phyloP scores from a whole-genome alignment of 1,284 basidiomycete species.

The Ustilago sp. region DNA sequence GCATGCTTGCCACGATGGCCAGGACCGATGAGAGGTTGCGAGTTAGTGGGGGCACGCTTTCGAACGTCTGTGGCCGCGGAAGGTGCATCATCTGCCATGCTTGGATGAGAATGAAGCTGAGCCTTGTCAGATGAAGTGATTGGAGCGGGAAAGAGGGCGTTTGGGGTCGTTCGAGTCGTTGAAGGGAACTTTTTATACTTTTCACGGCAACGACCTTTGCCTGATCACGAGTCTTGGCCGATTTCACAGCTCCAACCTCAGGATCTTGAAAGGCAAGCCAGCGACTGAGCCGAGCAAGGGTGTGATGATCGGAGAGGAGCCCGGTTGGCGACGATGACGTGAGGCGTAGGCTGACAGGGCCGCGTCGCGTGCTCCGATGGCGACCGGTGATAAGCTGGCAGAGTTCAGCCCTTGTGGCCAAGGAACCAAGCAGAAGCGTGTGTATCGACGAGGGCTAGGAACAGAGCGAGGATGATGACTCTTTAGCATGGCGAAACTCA shows the following conservation, averaged over 20 bases:
- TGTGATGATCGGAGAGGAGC: neutral
- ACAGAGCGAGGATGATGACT: neutral
- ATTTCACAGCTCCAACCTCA: neutral
- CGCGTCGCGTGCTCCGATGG: neutral
- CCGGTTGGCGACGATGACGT: neutral
- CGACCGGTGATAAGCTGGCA: neutral
- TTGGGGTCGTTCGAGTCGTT: neutral
- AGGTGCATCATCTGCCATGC: conserved; percentile 18
- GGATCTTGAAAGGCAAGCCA: neutral
- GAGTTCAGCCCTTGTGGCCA: neutral
- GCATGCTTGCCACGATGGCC: conserved; percentile 26
- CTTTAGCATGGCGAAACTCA: neutral
- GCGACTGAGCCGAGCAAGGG: neutral
- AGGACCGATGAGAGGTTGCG: conserved; percentile 22
- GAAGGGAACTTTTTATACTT: neutral
- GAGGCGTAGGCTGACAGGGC: conserved; percentile 6
- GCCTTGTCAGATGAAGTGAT: neutral
- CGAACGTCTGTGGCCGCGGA: conserved; percentile 22
- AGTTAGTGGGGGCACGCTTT: conserved; percentile 16
- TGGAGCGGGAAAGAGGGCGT: neutral
- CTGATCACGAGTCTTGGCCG: neutral
- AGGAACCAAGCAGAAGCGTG: neutral
- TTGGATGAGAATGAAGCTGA: neutral
- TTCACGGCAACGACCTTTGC: neutral
- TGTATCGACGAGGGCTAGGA: neutral